Percentiles rank a stretch among this genome's conserved stretches.
Evolutionary conservation across 2,329 filamentous ascomycete genomes (phyloP).

Genomic region (Stagonosporopsis cucurbitacearum): DNA sequence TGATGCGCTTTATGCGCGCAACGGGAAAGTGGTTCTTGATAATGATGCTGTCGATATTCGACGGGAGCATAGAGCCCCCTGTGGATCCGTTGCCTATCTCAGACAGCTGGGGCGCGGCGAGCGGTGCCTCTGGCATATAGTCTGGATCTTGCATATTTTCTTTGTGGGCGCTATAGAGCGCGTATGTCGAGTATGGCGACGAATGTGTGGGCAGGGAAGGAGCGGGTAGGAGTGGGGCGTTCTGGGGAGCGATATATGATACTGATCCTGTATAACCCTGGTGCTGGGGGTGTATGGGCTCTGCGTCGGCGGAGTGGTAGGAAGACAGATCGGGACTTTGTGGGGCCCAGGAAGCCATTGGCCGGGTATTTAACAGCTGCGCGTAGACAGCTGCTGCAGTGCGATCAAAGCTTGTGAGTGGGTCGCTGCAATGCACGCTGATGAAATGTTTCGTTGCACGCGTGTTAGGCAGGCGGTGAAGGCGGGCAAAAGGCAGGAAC

Average conservation of each 20-base stretch:
- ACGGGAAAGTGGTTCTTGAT: conserved; percentile 97
- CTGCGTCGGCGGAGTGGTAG: conserved; percentile 51
- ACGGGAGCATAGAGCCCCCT: conserved; percentile 37
- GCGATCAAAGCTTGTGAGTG: conserved; percentile 24
- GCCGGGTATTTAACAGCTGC: conserved; percentile 25
- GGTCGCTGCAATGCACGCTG: conserved; percentile 16
- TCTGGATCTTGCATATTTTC: conserved; percentile 46
- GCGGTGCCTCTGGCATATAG: conserved; percentile 45
- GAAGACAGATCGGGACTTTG: conserved; percentile 57
- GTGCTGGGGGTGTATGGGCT: conserved; percentile 48
- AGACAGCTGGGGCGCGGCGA: conserved; percentile 27
- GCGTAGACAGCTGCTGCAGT: conserved; percentile 12
- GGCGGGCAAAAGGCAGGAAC: conserved; percentile 12
- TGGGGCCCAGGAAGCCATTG: conserved; percentile 51
- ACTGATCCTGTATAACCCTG: conserved; percentile 46
- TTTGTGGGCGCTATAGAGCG: conserved; percentile 38
- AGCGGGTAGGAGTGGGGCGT: conserved; percentile 25
- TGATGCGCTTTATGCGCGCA: conserved; percentile 96
- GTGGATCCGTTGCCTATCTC: conserved; percentile 30
- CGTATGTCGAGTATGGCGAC: conserved; percentile 24
- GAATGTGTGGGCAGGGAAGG: conserved; percentile 28
- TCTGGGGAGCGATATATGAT: conserved; percentile 36
- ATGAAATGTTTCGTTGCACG: conserved; percentile 7
- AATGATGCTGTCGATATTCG: conserved; percentile 63
- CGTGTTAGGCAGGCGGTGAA: conserved; percentile 18